Conservation (phyloP, 331 rosid species). For the Quercus phellos region DNA sequence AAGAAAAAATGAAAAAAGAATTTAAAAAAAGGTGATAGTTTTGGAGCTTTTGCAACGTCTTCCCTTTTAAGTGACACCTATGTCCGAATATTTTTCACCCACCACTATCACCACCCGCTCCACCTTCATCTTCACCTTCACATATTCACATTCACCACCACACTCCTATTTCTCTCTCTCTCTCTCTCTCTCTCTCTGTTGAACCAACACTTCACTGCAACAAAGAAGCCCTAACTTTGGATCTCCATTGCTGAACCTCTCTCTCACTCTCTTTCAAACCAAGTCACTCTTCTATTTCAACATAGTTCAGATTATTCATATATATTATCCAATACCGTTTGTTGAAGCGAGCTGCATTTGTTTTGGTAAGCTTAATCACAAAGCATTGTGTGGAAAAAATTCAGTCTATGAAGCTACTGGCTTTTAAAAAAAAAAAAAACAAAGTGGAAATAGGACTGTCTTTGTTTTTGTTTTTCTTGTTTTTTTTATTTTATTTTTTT, state of each 20-base stretch:
- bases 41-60: slow-evolving; percentile 45
- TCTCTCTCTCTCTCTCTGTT: background rate
- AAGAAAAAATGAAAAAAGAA: background rate
- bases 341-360: background rate
- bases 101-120: slow-evolving; percentile 12
- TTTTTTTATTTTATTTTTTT: no score
- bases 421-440: background rate
- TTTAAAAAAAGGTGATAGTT: slow-evolving; percentile 11
- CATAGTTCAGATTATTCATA: no score
- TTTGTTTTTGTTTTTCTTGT: background rate
- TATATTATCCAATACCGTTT: background rate
- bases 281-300: no score
- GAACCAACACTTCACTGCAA: background rate
- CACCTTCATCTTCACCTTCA: background rate
- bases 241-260: slow-evolving; percentile 29
- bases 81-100: slow-evolving; percentile 57
- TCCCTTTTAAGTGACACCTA: slow-evolving; percentile 52
- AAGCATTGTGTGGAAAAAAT: background rate
- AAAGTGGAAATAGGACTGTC: background rate
- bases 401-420: background rate
- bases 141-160: background rate
- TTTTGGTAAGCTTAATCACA: slow-evolving; percentile 23
- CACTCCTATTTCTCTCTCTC: background rate
- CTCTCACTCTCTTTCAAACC: background rate
- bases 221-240: slow-evolving; percentile 11